These are phyloP conservation scores for Ceratocystis variospora DNA, from an alignment of 2,329 filamentous ascomycete genomes.

Conservation along the genomic window DNA sequence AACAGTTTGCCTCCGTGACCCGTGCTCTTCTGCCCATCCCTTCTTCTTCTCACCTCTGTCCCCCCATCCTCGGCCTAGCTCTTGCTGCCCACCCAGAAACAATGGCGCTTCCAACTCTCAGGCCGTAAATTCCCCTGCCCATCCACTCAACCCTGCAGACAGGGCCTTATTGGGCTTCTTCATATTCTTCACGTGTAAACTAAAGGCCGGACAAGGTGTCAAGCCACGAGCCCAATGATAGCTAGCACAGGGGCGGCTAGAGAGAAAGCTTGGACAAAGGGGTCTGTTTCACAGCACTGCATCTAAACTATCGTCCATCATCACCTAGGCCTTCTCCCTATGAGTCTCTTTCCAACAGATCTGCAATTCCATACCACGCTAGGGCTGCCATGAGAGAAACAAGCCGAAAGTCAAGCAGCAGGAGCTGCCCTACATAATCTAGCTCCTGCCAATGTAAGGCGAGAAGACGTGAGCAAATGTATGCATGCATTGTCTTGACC, in stretches of 20 bases:
- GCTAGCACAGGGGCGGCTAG: neutral
- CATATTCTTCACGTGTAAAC: neutral
- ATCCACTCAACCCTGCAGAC: neutral
- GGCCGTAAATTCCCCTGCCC: neutral
- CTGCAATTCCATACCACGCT: too few relatives aligned
- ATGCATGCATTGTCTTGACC: too few relatives aligned
- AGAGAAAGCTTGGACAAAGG: neutral
- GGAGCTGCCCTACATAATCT: too few relatives aligned
- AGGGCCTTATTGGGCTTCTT: neutral
- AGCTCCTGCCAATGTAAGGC: too few relatives aligned
- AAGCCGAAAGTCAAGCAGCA: too few relatives aligned
- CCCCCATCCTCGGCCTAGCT: neutral
- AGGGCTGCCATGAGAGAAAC: too few relatives aligned
- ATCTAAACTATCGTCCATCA: neutral
- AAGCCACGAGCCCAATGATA: neutral
- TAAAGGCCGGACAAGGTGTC: neutral
- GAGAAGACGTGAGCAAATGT: too few relatives aligned
- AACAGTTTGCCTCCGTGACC: neutral
- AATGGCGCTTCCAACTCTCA: neutral
- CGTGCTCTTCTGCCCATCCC: neutral
- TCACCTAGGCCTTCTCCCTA: neutral
- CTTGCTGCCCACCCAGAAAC: neutral
- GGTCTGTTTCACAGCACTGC: neutral
- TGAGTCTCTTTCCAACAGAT: neutral
- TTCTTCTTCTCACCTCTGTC: neutral